Evolutionary conservation across 768 basidiomycete species (phyloP).

Genomic region (Xanthoconium stramineum): DNA sequence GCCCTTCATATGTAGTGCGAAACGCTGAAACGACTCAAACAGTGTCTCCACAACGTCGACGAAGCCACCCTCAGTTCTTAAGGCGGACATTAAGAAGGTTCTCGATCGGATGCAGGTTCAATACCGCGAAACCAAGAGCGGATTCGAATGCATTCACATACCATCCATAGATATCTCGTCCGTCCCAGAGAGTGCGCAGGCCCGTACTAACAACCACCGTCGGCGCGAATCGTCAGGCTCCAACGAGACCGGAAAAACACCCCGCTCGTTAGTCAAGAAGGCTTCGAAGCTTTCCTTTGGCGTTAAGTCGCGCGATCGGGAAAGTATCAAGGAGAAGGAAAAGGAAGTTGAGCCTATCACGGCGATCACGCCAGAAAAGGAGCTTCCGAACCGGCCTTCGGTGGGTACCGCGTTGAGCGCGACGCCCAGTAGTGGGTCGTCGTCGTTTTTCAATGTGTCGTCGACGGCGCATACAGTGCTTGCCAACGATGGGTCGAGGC

Average conservation of each 20-base stretch:
- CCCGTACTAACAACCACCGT: constrained; percentile 35
- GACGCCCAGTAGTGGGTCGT: constrained; percentile 74
- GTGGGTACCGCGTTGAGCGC: constrained; percentile 51
- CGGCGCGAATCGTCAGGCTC: constrained; percentile 48
- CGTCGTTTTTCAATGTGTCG: constrained; percentile 82
- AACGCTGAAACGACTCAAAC: constrained; percentile 1
- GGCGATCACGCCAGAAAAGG: constrained; percentile 39
- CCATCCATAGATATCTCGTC: constrained; percentile 91
- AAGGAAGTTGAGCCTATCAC: constrained; percentile 22
- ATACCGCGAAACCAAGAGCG: constrained; percentile 84
- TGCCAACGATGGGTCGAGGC: constrained; percentile 31
- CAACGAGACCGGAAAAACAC: constrained; percentile 47
- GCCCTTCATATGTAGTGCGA: not conserved
- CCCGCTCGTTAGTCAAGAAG: constrained; percentile 64
- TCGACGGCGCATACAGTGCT: constrained; percentile 46
- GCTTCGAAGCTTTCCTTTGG: constrained; percentile 78
- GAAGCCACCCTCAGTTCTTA: constrained; percentile 76
- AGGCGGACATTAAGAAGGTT: constrained; percentile 80
- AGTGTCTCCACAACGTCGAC: constrained; percentile 96
- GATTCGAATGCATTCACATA: constrained; percentile 94
- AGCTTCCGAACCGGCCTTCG: constrained; percentile 42
- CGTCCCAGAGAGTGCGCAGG: constrained; percentile 44
- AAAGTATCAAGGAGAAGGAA: constrained; percentile 45
- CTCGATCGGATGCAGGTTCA: constrained; percentile 95
- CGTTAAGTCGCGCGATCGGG: constrained; percentile 50